A percentile compares a stretch with the other conserved stretches of the same genome.
phyloP scores from a whole-genome alignment of 768 basidiomycete genomes.

The Leccinum subgranulosum region DNA sequence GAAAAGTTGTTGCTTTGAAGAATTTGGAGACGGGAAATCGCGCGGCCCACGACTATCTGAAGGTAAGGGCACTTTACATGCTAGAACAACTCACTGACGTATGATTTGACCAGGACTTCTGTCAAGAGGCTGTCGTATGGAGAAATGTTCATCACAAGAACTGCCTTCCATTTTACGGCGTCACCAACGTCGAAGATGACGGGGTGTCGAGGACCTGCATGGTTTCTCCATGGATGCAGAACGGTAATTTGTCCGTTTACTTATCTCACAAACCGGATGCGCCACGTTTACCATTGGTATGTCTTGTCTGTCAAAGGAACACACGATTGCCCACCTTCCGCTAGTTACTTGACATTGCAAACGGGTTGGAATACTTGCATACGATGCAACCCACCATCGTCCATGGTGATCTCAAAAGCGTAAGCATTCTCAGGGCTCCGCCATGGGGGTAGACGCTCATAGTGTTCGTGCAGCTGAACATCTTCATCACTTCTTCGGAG shows the following conservation, averaged over 20 bases:
- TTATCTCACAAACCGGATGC: slow-evolving; percentile 24
- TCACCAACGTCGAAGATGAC: slow-evolving; percentile 10
- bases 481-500: slow-evolving; percentile 25
- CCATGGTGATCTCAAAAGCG: slow-evolving; percentile 44
- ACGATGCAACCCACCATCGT: slow-evolving; percentile 36
- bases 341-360: slow-evolving; percentile 38
- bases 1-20: slow-evolving; percentile 31
- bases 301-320: not conserved
- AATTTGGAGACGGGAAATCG: slow-evolving; percentile 20
- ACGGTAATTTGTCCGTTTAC: slow-evolving; percentile 32
- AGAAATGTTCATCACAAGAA: slow-evolving; percentile 27
- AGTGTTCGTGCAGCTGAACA: slow-evolving; percentile 20
- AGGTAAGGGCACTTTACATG: slow-evolving; percentile 15
- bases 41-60: slow-evolving; percentile 23
- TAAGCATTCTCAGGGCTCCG: slow-evolving; percentile 17
- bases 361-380: slow-evolving; percentile 39
- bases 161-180: slow-evolving; percentile 32
- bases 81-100: not conserved
- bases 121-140: slow-evolving; percentile 31
- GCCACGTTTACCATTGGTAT: slow-evolving; percentile 33
- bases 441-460: not conserved
- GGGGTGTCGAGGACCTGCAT: slow-evolving; percentile 16
- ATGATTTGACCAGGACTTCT: slow-evolving; percentile 22
- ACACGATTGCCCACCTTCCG: not conserved
- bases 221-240: slow-evolving; percentile 27